phyloP scores from a whole-genome alignment of 75 land plant species.

The Adiantum capillusveneris region DNA sequence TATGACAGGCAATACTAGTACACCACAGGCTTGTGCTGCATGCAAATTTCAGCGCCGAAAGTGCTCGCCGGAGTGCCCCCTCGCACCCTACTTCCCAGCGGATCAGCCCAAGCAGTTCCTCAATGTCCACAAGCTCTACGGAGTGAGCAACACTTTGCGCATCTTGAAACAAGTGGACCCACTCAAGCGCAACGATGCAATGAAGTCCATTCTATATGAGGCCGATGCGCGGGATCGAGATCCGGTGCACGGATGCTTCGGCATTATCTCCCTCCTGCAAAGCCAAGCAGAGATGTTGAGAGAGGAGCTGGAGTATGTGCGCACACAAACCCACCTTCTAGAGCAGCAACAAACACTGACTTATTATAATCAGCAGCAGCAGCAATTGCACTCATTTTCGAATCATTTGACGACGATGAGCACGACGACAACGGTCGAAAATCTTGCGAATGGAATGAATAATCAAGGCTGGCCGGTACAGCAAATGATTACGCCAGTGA shows the following conservation, averaged over 20 bases:
- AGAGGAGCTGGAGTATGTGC: slow-evolving; percentile 27
- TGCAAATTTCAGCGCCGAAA: slow-evolving; percentile 54
- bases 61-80: slow-evolving; percentile 40
- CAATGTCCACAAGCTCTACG: slow-evolving; percentile 57
- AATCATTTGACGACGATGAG: background rate
- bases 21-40: slow-evolving; percentile 52
- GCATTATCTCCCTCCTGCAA: slow-evolving; percentile 28
- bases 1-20: slow-evolving; percentile 35
- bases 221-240: slow-evolving; percentile 40
- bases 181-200: slow-evolving; percentile 24
- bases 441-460: background rate
- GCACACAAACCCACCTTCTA: slow-evolving; percentile 12
- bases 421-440: background rate
- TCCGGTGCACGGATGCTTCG: slow-evolving; percentile 56
- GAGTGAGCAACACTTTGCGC: slow-evolving; percentile 51
- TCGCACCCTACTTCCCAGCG: slow-evolving; percentile 63
- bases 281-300: slow-evolving; percentile 16
- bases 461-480: background rate
- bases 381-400: background rate
- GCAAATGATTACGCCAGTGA: background rate
- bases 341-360: slow-evolving; percentile 1
- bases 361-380: slow-evolving; percentile 5
- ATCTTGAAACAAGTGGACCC: slow-evolving; percentile 34
- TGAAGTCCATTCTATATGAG: slow-evolving; percentile 49
- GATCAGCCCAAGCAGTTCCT: slow-evolving; percentile 33